Percentiles rank a stretch among this genome's conserved stretches.
phyloP scores from a whole-genome alignment of 495 filamentous ascomycete species.

The Hyaloscypha finlandica region DNA sequence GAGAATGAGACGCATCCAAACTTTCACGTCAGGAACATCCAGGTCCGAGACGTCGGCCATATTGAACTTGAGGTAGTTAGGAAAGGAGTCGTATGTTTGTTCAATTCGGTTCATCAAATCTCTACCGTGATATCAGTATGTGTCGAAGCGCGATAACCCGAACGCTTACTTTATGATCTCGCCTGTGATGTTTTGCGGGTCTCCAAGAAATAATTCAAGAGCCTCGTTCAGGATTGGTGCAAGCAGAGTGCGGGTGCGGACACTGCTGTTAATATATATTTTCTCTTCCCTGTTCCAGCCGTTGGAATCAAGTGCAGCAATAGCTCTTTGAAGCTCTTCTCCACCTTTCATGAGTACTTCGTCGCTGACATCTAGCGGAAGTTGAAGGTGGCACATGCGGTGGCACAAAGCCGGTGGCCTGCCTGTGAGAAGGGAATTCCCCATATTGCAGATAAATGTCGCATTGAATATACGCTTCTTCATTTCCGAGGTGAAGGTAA shows the following conservation, averaged over 20 bases:
- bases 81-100: conserved; percentile 21
- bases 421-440: conserved; percentile 25
- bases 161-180: conserved; percentile 25
- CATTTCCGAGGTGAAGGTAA: conserved; percentile 25
- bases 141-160: neutral
- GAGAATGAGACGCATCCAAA: conserved; percentile 15
- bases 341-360: conserved; percentile 28
- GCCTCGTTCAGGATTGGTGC: conserved; percentile 26
- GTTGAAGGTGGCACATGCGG: conserved; percentile 18
- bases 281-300: conserved; percentile 29
- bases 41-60: conserved; percentile 9
- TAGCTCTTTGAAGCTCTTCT: conserved; percentile 21
- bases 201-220: conserved; percentile 29
- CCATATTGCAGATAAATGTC: conserved; percentile 27
- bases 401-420: conserved; percentile 28
- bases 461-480: conserved; percentile 24
- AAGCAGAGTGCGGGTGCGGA: conserved; percentile 10
- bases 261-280: conserved; percentile 14
- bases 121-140: conserved; percentile 2
- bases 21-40: neutral
- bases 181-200: conserved; percentile 20
- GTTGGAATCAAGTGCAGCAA: conserved; percentile 21
- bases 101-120: conserved; percentile 15
- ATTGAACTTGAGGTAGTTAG: conserved; percentile 15
- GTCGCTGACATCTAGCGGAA: conserved; percentile 29